These are phyloP conservation scores for Spongospora subterranea DNA, from an alignment of 208 protist genomes.

Conservation along the genomic window DNA sequence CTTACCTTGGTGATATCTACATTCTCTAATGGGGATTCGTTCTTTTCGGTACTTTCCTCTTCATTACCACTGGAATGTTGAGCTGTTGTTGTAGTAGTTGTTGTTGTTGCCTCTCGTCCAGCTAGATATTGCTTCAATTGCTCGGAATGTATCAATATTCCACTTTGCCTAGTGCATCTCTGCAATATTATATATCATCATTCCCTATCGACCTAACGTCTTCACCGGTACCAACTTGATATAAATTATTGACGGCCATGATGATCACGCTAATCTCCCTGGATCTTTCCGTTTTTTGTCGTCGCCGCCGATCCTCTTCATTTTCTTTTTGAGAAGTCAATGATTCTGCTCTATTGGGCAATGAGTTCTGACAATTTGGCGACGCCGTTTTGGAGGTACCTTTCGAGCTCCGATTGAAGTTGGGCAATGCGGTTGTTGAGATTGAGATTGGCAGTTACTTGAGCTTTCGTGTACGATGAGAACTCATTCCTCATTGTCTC, in stretches of 20 bases:
- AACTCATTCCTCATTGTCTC: conserved; percentile 53
- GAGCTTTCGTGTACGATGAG: conserved; percentile 8
- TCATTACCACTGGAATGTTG: not conserved
- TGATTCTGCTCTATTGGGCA: not conserved
- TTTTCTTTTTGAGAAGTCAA: not conserved
- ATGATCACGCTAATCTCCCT: conserved; percentile 32
- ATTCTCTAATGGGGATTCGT: not conserved
- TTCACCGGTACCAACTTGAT: not conserved
- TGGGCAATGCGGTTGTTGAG: conserved; percentile 42
- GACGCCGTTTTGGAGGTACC: not conserved
- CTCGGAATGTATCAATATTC: conserved; percentile 31
- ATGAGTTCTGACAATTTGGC: not conserved
- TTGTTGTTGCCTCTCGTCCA: not conserved
- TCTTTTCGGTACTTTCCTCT: not conserved
- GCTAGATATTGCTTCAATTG: conserved; percentile 36
- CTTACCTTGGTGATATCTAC: not conserved
- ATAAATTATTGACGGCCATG: conserved; percentile 46
- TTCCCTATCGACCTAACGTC: too few species aligned
- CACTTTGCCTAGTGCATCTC: not conserved
- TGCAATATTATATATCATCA: not conserved
- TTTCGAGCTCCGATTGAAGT: conserved; percentile 29
- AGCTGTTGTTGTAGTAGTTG: not conserved
- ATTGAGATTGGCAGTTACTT: conserved; percentile 32
- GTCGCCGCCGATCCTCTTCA: conserved; percentile 18
- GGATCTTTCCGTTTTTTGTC: conserved; percentile 29